Evolutionary conservation across 352 stramenopile species (phyloP), one percentile per base, ranked within the genome.

Genomic region (Phytophthora hybrid): DNA sequence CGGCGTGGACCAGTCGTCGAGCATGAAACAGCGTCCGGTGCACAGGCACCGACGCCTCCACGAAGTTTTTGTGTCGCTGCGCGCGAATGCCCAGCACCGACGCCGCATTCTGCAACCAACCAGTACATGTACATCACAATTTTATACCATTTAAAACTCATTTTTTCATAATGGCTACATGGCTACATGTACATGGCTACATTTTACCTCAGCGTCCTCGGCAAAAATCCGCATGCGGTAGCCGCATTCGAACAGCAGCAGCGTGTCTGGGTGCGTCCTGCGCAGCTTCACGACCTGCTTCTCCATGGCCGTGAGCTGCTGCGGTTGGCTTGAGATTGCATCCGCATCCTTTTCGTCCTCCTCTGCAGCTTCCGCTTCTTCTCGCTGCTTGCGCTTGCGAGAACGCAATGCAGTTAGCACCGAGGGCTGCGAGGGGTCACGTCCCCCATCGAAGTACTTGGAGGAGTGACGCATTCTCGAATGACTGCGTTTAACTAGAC

Each of bases 171-270:
- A 23, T 59, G 19, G 53, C 41, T 60, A 64, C 47, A 14, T 54
- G 47, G 47, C 56, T 34, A 26, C 23, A 26, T 26, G n/a, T 60
- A 64, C 47, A 14, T 54, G 47, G 47, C 56, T 34, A 26, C 23
- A 26, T 26, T 26, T 26, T 26, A 81, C 78, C 63, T 92, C 74
- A 1, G 89, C 90, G 69, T 95, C 90, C 8, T 90, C 52, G 3
- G 78, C 87, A 58, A 97, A 97, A 26, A 95, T 78, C 5, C 87
- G 77, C 74, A 93, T 91, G 66, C 87, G 87, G 63, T 97, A 97
- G 31, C 89, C 90, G 66, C 85, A 94, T 75, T 96, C 85, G 32
- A 96, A 86, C 32, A 93, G 66, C 64, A 96, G 77, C 54, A 95
- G 67, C 23, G 77, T 78, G 54, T 87, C 85, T 14, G 74, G 64